Base-by-base conservation (phyloP, 1,284 basidiomycete species). In the Moesziomyces globuligerus region DNA sequence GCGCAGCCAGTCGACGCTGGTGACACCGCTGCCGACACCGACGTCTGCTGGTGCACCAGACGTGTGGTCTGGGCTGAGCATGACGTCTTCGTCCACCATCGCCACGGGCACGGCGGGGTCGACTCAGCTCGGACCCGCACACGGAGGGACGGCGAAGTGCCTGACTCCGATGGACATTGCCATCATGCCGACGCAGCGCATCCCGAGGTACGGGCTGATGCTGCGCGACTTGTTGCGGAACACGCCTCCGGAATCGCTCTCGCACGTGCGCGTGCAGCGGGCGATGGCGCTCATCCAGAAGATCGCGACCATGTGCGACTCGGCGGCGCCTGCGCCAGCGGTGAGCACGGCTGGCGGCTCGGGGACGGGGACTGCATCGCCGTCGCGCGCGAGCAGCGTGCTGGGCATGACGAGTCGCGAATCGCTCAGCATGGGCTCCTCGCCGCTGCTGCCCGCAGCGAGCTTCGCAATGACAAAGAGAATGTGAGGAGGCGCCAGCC, bases 171-270 rank as follows among this genome's bases (percentile, higher is more conserved):
- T 77, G 52, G 79, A 80, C 49, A 62, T 80, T 17, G 74, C 68
- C 3, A 80, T 80, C 55, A 79, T 79, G 79, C 79, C 79, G 10
- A 80, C 79, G 28, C 79, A 80, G 64, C 71, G 79, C 20, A 58
- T 80, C 20, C 70, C 74, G 23, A 55, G 79, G 20, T 80, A 80
- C 51, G 50, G 67, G 0, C 58, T 80, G 23, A 64, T 80, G 53
- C 47, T 80, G 48, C 60, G 72, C n/a, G 78, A 78, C 41, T 55
- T 80, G 13, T 44, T 72, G 9, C 54, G 67, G 18, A 72, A 78
- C 42, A 79, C 78, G 17, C 72, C 74, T 10, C 73, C 73, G 9
- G 69, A 72, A 24, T 69, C 74, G 11, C 53, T 72, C 9, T 72
- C 76, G 23, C 68, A 78, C 50, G 62, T 47, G 3, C 47, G 72